Percentiles rank a stretch among this genome's conserved stretches.
These are phyloP conservation scores for Sugiyamaella sp. DNA, from an alignment of 1,139 yeast species.

Conservation along the genomic window DNA sequence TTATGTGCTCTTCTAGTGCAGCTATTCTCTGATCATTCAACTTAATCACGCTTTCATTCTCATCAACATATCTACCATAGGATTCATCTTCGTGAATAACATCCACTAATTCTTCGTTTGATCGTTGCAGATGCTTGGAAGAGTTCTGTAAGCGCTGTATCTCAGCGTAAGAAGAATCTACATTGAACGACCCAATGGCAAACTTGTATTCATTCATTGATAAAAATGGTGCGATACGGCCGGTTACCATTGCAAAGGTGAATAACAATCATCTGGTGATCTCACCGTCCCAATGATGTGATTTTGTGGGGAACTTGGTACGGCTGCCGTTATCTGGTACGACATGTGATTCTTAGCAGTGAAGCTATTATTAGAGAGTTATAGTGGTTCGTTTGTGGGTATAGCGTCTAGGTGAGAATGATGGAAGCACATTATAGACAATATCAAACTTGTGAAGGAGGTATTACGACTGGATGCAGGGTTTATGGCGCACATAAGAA, in stretches of 20 bases:
- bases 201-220: conserved; percentile 26
- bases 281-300: too few relatives aligned
- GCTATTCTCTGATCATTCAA: conserved; percentile 31
- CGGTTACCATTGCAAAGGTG: neutral
- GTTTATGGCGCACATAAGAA: too few relatives aligned
- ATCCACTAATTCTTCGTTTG: conserved; percentile 35
- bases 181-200: conserved; percentile 30
- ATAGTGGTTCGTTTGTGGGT: too few relatives aligned
- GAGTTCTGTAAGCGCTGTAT: conserved; percentile 38
- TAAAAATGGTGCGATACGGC: neutral
- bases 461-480: too few relatives aligned
- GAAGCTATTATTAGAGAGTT: too few relatives aligned
- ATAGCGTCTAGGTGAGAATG: too few relatives aligned
- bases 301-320: too few relatives aligned
- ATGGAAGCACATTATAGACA: too few relatives aligned
- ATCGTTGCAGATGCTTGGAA: conserved; percentile 34
- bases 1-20: conserved; percentile 24
- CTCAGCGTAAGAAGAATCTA: conserved; percentile 29
- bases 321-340: too few relatives aligned
- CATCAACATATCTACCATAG: conserved; percentile 32
- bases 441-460: too few relatives aligned
- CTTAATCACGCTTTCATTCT: conserved; percentile 33
- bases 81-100: conserved; percentile 27
- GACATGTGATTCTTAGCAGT: too few relatives aligned
- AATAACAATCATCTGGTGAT: too few relatives aligned